Evolutionary conservation across 768 basidiomycete genomes (phyloP), one percentile per base, ranked within the genome.

Genomic region (Inosperma sp.): DNA sequence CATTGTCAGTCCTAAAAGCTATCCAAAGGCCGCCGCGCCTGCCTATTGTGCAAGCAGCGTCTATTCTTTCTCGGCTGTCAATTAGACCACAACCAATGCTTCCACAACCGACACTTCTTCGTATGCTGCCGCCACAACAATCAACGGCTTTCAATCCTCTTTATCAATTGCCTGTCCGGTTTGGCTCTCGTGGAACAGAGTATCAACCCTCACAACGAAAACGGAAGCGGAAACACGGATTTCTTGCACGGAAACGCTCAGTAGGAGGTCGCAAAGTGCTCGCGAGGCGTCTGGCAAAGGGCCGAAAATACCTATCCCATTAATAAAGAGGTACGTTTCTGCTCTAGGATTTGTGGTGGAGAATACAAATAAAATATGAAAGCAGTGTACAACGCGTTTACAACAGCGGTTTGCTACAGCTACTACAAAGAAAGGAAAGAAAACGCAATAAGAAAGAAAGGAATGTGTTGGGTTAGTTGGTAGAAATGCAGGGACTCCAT

Each of bases 131-230:
- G 52, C 26, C 58, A 57, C 45, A 51, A 47, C 22, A 58, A 52
- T 30, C 60, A 9, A 52, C 60, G 7, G 72, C 75, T 2, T 66
- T 74, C 19, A 51, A 51, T 17, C 67, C 74, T 2, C 62, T 78
- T 7, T 64, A 57, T 59, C 63, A 64, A 52, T 67, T 75, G 26
- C 81, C 84, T 58, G 68, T 78, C 33, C 83, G 93, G 6, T 83
- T 77, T 63, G 74, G 73, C 25, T 77, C 85, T 23, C 80, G 82
- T 36, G 94, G 94, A 36, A 79, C 82, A n/a, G 91, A 94, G 68
- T 98, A 97, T 61, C 94, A 97, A 65, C 94, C 94, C n/a, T 92
- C 88, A 0, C 93, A 95, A 67, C 79, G 93, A 34, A 89, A 88
- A 62, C 74, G 94, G 58, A 98, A 98, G 74, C 78, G 92, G 59